Percentiles rank a stretch among this genome's conserved stretches.
phyloP scores from a whole-genome alignment of 1,139 yeast species.

The Yamadazyma membranifaciens region DNA sequence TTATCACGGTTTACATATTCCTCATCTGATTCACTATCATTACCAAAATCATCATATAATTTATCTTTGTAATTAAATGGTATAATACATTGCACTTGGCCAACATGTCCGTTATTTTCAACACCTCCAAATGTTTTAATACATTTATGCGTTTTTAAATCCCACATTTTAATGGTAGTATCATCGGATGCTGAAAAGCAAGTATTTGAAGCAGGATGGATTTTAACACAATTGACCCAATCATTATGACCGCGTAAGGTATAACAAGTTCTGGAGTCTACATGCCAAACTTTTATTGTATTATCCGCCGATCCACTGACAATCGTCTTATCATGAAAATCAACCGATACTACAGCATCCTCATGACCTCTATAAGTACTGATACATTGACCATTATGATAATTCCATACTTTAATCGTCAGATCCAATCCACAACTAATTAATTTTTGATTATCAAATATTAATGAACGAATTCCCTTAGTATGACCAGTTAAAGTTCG shows the following conservation, averaged over 20 bases:
- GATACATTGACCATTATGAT: conserved; percentile 88
- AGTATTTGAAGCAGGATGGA: conserved; percentile 75
- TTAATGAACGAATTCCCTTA: conserved; percentile 79
- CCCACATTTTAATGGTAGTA: conserved; percentile 94
- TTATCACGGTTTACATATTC: conserved; percentile 2
- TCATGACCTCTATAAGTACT: conserved; percentile 93
- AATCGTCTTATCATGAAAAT: conserved; percentile 73
- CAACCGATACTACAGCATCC: conserved; percentile 80
- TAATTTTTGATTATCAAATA: conserved; percentile 82
- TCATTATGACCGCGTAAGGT: conserved; percentile 91
- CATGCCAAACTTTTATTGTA: conserved; percentile 95
- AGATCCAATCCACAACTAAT: conserved; percentile 91
- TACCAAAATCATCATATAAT: conserved; percentile 41
- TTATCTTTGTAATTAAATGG: conserved; percentile 69
- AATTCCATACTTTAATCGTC: conserved; percentile 94
- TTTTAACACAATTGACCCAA: conserved; percentile 87
- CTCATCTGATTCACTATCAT: conserved; percentile 23
- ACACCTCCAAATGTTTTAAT: conserved; percentile 74
- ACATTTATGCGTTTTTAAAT: conserved; percentile 75
- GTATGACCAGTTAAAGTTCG: conserved; percentile 79
- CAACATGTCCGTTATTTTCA: conserved; percentile 69
- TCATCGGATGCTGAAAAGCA: conserved; percentile 90
- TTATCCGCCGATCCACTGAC: conserved; percentile 93
- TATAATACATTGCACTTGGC: conserved; percentile 87
- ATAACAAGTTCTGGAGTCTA: conserved; percentile 86